Evolutionary conservation across 2,329 filamentous ascomycete genomes (phyloP).

Genomic region (Claviceps sp.): DNA sequence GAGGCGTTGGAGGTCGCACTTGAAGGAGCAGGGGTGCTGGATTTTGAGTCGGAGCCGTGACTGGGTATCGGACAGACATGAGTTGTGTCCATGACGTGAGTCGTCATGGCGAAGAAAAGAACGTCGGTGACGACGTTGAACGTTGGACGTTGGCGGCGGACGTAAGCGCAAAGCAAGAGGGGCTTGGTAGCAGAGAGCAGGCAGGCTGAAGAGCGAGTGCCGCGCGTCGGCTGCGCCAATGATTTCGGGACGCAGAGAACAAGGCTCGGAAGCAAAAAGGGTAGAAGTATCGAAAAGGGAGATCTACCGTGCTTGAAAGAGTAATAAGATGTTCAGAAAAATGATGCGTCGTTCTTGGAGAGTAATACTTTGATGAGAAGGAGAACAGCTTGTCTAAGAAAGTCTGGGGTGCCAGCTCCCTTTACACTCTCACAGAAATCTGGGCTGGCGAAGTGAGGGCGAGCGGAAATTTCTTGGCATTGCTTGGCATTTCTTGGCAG

Average conservation of each 20-base stretch:
- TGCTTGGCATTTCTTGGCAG: conserved; percentile 14
- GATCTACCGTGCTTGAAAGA: not conserved
- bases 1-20: conserved; percentile 33
- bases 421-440: conserved; percentile 22
- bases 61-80: conserved; percentile 10
- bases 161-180: not conserved
- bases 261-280: not conserved
- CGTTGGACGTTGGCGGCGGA: not conserved
- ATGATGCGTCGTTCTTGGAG: conserved; percentile 3
- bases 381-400: not conserved
- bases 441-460: conserved; percentile 22
- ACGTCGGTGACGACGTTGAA: conserved; percentile 7
- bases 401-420: conserved; percentile 19
- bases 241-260: not conserved
- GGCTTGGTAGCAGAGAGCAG: not conserved
- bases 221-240: not conserved
- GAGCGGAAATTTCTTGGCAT: conserved; percentile 25
- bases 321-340: not conserved
- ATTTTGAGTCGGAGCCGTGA: conserved; percentile 34
- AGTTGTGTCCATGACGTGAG: conserved; percentile 15
- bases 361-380: conserved; percentile 3
- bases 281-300: not conserved
- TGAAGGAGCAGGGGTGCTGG: conserved; percentile 38
- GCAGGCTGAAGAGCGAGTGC: too few relatives aligned
- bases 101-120: conserved; percentile 17